phyloP scores from a whole-genome alignment of 2,329 filamentous ascomycete genomes.

The Cladosporium sp. region DNA sequence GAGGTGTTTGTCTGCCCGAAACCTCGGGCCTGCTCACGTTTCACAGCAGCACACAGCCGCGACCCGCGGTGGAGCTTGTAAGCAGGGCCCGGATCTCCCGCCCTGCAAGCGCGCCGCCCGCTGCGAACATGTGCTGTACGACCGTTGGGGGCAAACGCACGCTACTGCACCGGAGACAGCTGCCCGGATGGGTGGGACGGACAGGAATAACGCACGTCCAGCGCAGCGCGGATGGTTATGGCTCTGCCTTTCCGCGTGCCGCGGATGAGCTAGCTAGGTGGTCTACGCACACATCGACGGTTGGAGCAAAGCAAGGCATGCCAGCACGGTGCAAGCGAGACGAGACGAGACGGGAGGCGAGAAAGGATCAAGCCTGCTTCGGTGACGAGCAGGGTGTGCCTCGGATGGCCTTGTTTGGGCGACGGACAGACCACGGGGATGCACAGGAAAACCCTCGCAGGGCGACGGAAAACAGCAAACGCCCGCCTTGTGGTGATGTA shows the following conservation, averaged over 20 bases:
- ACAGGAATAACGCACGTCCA: constrained; percentile 3
- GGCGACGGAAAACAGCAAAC: constrained; percentile 4
- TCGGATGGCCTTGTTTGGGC: not conserved
- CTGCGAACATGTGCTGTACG: constrained; percentile 10
- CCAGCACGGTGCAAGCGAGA: not conserved
- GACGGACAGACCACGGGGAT: not conserved
- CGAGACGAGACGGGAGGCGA: not conserved
- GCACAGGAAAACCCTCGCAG: not conserved
- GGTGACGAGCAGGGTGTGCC: no score
- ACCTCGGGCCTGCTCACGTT: constrained; percentile 5
- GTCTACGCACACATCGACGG: not conserved
- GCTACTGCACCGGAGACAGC: constrained; percentile 2
- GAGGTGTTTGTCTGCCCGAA: not conserved
- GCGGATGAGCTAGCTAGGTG: constrained; percentile 1
- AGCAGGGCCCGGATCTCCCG: constrained; percentile 1
- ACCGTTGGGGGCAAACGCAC: constrained; percentile 6
- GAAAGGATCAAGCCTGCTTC: no score
- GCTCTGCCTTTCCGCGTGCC: constrained; percentile 3
- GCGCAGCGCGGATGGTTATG: constrained; percentile 4
- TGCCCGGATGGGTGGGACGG: constrained; percentile 3
- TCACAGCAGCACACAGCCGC: constrained; percentile 9
- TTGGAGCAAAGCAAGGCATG: constrained; percentile 1
- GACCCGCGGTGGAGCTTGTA: not conserved
- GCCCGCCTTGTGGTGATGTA: constrained; percentile 1
- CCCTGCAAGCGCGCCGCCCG: not conserved